Base-by-base conservation (phyloP, 73 alveolate genomes). In the Durusdinium trenchii region DNA sequence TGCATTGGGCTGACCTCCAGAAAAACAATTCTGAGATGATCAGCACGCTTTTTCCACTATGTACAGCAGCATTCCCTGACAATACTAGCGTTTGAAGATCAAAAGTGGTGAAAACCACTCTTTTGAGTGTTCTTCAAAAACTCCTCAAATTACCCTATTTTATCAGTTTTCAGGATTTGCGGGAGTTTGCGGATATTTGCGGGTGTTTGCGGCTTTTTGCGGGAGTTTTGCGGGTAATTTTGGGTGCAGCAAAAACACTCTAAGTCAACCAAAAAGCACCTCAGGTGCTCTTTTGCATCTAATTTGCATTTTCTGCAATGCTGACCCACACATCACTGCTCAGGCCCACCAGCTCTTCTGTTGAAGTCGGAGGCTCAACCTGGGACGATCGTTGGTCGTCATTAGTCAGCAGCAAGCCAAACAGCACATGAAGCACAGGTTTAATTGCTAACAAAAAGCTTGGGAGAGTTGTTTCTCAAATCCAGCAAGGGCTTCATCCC, bases 171-270 rank as follows among this genome's bases (percentile, higher is more conserved):
- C 61, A 6, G 95, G 95, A 64, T 82, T 82, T 82, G 92, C 92
- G 92, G 69, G 92, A 45, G 69, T 86, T 86, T 86, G 95, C 95
- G 95, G 82, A 60, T 86, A 38, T 86, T 86, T 86, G 95, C 95
- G 81, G 54, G 82, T 5, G 95, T 57, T 38, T 54, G 95, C 95
- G 95, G 95, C 61, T 38, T 40, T 86, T 86, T 86, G 95, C 82
- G 95, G 64, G 81, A 1, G 73, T 57, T 86, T 86, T 86, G 95
- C 95, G 95, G 95, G 95, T n/a, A 38, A 64, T 36, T 57, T 57
- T 57, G 76, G 95, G 82, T n/a, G 79, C 45, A 38, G 38, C 38
- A 78, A 78, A 35, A 5, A 9, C 23, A 0, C 62, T 7, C 79
- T n/a, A 64, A 20, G 30, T 64, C 14, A 23, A 12, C 23, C 9